Percentiles rank a stretch among this genome's conserved stretches.
phyloP scores from a whole-genome alignment of 1,284 basidiomycete genomes.

The Puccinia horiana region DNA sequence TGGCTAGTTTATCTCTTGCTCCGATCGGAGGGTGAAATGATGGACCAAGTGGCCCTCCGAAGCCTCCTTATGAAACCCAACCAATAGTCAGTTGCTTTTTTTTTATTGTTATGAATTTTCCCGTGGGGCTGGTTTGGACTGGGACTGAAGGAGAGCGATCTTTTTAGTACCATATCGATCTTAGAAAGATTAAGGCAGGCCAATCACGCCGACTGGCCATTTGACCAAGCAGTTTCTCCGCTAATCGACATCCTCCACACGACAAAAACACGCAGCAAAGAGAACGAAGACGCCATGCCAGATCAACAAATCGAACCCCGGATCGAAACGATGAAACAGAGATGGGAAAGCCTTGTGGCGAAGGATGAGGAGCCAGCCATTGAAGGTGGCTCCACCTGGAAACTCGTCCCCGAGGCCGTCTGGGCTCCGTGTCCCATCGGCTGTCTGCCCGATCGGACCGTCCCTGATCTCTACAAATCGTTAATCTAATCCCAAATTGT shows the following conservation, averaged over 20 bases:
- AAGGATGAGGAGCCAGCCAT: background rate
- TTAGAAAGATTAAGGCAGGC: background rate
- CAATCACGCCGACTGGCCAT: background rate
- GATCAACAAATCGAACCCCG: background rate
- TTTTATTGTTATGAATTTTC: background rate
- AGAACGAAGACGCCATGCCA: background rate
- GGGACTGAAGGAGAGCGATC: background rate
- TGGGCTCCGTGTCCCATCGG: conserved; percentile 39
- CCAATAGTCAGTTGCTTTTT: conserved; percentile 12
- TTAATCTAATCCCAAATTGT: background rate
- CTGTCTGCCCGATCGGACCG: conserved; percentile 12
- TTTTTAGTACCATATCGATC: conserved; percentile 6
- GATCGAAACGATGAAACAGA: conserved; percentile 2
- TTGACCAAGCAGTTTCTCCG: background rate
- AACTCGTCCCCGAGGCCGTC: background rate
- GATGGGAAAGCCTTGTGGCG: conserved; percentile 1
- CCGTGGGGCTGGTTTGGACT: no score
- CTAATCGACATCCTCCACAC: background rate
- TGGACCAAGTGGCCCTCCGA: conserved; percentile 6
- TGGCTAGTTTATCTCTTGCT: conserved; percentile 33
- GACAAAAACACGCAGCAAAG: background rate
- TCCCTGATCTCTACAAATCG: conserved; percentile 32
- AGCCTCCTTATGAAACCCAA: conserved; percentile 31
- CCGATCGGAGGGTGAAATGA: background rate
- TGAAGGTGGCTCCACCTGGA: background rate